phyloP scores from a whole-genome alignment of 208 protist species.

The Trichomonas vaginalis region DNA sequence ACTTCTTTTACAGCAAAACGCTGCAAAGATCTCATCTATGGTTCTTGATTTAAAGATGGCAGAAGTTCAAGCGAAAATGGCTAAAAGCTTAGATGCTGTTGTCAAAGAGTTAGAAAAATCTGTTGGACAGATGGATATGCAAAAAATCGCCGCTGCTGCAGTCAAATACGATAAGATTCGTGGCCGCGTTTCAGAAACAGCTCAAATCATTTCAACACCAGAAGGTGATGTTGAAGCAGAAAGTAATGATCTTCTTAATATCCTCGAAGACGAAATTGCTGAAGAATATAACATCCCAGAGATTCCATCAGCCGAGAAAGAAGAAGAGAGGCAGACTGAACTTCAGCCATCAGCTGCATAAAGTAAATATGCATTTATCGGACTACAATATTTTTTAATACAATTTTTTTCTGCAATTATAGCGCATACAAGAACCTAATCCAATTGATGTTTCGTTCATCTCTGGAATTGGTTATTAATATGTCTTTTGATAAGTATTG shows the following conservation, averaged over 20 bases:
- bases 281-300: not conserved
- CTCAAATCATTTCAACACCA: not conserved
- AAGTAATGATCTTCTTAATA: not conserved
- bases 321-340: not conserved
- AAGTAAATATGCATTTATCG: not conserved
- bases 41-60: not conserved
- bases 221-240: not conserved
- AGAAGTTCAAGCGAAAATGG: not conserved
- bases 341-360: not conserved
- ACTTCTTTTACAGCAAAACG: not conserved
- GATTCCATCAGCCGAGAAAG: not conserved
- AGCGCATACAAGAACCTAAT: not conserved
- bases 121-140: not conserved
- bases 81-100: not conserved
- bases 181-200: not conserved
- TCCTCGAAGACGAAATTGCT: not conserved
- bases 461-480: not conserved
- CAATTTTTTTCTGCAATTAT: not conserved
- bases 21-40: not conserved
- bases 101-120: not conserved
- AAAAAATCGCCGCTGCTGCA: not conserved
- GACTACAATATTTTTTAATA: not conserved
- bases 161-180: constrained; percentile 12
- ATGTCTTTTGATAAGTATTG: not conserved
- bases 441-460: not conserved